phyloP scores from a whole-genome alignment of 176 grass and related monocot species.

The Carex cristatella region DNA sequence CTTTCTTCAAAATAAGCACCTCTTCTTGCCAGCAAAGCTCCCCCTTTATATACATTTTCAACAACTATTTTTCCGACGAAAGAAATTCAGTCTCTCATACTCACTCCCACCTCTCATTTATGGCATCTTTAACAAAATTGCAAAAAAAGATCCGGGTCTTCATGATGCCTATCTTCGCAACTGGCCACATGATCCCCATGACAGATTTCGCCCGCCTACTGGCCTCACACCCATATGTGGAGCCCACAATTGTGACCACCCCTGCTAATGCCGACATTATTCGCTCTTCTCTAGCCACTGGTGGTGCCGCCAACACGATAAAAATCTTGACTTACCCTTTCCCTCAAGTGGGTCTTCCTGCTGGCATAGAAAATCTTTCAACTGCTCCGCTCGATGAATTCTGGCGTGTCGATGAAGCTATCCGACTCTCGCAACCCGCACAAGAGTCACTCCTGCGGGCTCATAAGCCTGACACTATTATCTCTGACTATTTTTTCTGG shows the following conservation, averaged over 20 bases:
- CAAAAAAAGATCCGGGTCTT: background rate
- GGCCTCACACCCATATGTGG: constrained; percentile 4
- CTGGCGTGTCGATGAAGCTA: background rate
- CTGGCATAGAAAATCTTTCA: constrained; percentile 11
- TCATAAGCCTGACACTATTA: constrained; percentile 4
- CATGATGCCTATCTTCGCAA: background rate
- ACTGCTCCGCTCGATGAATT: background rate
- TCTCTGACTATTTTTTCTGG: constrained; percentile 26
- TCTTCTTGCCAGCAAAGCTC: too few relatives aligned
- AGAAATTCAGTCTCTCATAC: background rate
- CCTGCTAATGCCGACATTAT: constrained; percentile 6
- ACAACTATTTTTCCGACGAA: background rate
- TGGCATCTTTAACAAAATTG: background rate
- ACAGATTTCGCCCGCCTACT: constrained; percentile 13
- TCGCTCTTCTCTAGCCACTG: background rate
- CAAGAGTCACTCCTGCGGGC: constrained; percentile 22
- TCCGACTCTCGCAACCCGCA: background rate
- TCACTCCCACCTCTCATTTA: background rate
- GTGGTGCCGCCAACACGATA: background rate
- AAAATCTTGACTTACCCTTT: background rate
- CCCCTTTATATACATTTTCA: too few relatives aligned
- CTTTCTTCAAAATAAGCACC: too few relatives aligned
- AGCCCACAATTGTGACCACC: constrained; percentile 27
- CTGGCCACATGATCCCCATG: background rate
- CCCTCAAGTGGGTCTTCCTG: background rate